Conservation (phyloP, 352 stramenopile genomes). For the Pythium aquatile region DNA sequence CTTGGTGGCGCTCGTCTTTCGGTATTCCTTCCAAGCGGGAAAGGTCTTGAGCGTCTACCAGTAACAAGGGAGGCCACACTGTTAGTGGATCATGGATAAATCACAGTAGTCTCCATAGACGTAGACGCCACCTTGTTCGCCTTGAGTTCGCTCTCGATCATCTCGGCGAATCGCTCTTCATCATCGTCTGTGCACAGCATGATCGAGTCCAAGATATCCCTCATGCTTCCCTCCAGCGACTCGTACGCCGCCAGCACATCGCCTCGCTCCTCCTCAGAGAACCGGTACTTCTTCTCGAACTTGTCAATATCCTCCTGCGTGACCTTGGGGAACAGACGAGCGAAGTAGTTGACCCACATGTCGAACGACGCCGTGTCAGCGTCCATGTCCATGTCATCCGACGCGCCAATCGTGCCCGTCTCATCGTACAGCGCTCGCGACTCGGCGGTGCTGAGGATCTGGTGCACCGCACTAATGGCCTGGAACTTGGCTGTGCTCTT, state of each 20-base stretch:
- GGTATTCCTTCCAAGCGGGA: slow-evolving; percentile 44
- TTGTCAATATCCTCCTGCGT: slow-evolving; percentile 72
- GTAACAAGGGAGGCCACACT: neutral
- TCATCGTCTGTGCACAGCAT: slow-evolving; percentile 88
- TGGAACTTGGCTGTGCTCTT: slow-evolving; percentile 84
- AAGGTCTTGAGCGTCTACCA: slow-evolving; percentile 35
- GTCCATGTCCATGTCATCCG: slow-evolving; percentile 38
- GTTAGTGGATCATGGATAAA: neutral
- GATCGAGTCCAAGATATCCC: slow-evolving; percentile 77
- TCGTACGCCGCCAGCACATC: slow-evolving; percentile 80
- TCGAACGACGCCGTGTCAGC: slow-evolving; percentile 48
- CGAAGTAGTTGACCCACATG: slow-evolving; percentile 88
- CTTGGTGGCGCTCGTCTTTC: slow-evolving; percentile 39
- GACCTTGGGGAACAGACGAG: slow-evolving; percentile 86
- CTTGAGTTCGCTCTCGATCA: slow-evolving; percentile 68
- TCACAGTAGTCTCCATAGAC: too few relatives aligned
- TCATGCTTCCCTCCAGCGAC: slow-evolving; percentile 79
- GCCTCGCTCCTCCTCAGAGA: slow-evolving; percentile 78
- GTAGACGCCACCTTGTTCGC: slow-evolving; percentile 33
- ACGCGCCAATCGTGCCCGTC: slow-evolving; percentile 63
- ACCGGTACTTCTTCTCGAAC: slow-evolving; percentile 80
- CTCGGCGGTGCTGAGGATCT: slow-evolving; percentile 77
- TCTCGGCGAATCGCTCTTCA: slow-evolving; percentile 58
- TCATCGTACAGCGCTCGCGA: slow-evolving; percentile 82
- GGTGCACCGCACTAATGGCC: slow-evolving; percentile 82